phyloP scores from a whole-genome alignment of 1,284 basidiomycete species.

The Cryptococcus amylolentus region DNA sequence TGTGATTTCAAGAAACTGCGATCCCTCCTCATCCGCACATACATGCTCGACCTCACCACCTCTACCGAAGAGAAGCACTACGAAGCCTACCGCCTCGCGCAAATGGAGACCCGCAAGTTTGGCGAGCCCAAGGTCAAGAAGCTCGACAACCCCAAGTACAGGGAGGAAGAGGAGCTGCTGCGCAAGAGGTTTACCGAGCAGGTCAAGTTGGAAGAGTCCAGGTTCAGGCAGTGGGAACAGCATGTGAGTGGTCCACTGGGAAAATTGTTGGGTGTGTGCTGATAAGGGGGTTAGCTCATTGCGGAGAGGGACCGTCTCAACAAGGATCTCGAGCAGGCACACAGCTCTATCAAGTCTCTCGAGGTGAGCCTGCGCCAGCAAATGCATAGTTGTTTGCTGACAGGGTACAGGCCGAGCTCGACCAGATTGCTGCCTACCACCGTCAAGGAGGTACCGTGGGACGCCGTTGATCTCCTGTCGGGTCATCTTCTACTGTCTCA shows the following conservation, averaged over 20 bases:
- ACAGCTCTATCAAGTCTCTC: slow-evolving; percentile 84
- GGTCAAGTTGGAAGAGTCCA: slow-evolving; percentile 96
- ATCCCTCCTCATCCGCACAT: slow-evolving; percentile 90
- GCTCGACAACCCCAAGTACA: slow-evolving; percentile 99
- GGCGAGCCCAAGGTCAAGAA: slow-evolving; percentile 99
- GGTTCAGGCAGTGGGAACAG: slow-evolving; percentile 99
- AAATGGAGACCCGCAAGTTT: slow-evolving; percentile 99
- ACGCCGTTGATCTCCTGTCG: slow-evolving; percentile 20
- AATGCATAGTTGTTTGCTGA: not conserved
- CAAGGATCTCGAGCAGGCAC: slow-evolving; percentile 85
- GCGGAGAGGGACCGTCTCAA: slow-evolving; percentile 94
- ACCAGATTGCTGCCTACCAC: slow-evolving; percentile 82
- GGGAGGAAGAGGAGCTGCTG: slow-evolving; percentile 96
- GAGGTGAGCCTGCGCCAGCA: slow-evolving; percentile 52
- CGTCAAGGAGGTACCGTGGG: slow-evolving; percentile 47
- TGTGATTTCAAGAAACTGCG: slow-evolving; percentile 99
- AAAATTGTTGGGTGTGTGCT: not conserved
- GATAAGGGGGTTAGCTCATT: slow-evolving; percentile 63
- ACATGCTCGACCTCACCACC: slow-evolving; percentile 97
- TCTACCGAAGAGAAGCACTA: slow-evolving; percentile 97
- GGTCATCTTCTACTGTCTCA: no score
- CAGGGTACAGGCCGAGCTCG: slow-evolving; percentile 62
- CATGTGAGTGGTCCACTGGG: slow-evolving; percentile 61
- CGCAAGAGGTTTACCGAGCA: slow-evolving; percentile 98
- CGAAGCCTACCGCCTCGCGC: slow-evolving; percentile 95